These are phyloP conservation scores for Microstroma glucosiphilum DNA, from an alignment of 1,284 basidiomycete genomes.

Conservation along the genomic window DNA sequence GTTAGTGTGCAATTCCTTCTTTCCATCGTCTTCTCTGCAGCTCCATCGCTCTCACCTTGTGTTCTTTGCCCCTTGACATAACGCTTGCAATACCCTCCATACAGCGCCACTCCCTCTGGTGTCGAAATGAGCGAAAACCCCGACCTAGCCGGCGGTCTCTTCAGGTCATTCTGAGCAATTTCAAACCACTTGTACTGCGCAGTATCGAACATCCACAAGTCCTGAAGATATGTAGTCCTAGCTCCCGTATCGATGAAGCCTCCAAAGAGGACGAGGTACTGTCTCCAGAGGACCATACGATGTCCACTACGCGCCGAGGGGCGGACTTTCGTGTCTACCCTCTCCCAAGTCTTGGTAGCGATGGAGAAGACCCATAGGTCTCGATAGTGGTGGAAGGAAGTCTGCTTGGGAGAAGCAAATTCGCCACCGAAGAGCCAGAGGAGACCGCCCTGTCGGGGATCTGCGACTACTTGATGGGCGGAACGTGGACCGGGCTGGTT, in stretches of 20 bases:
- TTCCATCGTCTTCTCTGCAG: too few species aligned
- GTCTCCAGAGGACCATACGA: constrained; percentile 83
- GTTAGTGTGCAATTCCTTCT: too few species aligned
- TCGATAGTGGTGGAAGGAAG: constrained; percentile 81
- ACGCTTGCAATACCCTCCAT: constrained; percentile 89
- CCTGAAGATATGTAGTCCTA: constrained; percentile 73
- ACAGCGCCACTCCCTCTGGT: constrained; percentile 72
- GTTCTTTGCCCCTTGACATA: constrained; percentile 79
- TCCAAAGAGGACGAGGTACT: constrained; percentile 73
- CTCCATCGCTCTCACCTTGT: constrained; percentile 47
- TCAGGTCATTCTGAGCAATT: constrained; percentile 57
- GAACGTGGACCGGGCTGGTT: constrained; percentile 48
- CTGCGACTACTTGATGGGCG: constrained; percentile 45
- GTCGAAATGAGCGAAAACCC: constrained; percentile 81
- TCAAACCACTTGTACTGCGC: constrained; percentile 82
- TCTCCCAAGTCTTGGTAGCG: constrained; percentile 66
- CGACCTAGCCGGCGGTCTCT: constrained; percentile 7
- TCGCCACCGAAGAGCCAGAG: constrained; percentile 51
- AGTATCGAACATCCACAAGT: constrained; percentile 81
- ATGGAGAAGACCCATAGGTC: constrained; percentile 55
- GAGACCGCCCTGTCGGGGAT: constrained; percentile 42
- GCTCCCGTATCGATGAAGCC: constrained; percentile 76
- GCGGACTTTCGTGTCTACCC: constrained; percentile 76
- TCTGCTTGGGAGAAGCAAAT: constrained; percentile 71
- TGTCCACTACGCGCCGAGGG: constrained; percentile 77